A percentile compares a stretch with the other conserved stretches of the same genome.
These are phyloP conservation scores for Petunia hybrid DNA, from an alignment of 305 asterid species.

Conservation along the genomic window DNA sequence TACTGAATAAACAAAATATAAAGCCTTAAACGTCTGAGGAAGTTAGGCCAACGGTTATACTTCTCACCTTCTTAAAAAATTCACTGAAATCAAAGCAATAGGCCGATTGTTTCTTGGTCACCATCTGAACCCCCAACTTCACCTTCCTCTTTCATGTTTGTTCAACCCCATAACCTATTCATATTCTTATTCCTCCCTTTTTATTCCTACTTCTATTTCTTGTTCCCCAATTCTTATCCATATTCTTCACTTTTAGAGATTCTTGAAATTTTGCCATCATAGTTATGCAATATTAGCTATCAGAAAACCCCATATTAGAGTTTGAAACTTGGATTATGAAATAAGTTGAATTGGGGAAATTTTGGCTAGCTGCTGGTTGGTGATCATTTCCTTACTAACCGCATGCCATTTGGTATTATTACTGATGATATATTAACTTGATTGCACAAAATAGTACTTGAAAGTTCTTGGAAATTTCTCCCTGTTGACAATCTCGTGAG, in stretches of 20 bases:
- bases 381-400: neutral
- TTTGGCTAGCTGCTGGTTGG: no score
- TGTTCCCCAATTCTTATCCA: neutral
- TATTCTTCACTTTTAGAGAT: neutral
- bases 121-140: constrained; percentile 63
- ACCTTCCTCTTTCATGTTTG: constrained; percentile 52
- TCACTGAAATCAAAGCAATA: constrained; percentile 77
- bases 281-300: no score
- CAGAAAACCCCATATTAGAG: neutral
- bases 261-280: neutral
- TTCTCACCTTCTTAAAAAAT: constrained; percentile 37
- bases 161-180: constrained; percentile 46
- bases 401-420: neutral
- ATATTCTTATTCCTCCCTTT: constrained; percentile 39
- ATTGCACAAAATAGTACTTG: neutral
- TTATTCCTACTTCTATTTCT: constrained; percentile 38
- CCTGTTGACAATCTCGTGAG: neutral
- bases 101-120: constrained; percentile 76
- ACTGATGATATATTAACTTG: neutral
- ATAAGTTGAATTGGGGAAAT: neutral
- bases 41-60: constrained; percentile 78
- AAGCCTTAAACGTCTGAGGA: constrained; percentile 26
- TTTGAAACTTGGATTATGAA: neutral
- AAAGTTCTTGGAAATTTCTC: constrained; percentile 21
- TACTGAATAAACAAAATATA: constrained; percentile 52